Percentiles rank a stretch among this genome's conserved stretches.
These are phyloP conservation scores for Suhomyces anneliseae DNA, from an alignment of 1,139 yeast genomes.

Conservation along the genomic window DNA sequence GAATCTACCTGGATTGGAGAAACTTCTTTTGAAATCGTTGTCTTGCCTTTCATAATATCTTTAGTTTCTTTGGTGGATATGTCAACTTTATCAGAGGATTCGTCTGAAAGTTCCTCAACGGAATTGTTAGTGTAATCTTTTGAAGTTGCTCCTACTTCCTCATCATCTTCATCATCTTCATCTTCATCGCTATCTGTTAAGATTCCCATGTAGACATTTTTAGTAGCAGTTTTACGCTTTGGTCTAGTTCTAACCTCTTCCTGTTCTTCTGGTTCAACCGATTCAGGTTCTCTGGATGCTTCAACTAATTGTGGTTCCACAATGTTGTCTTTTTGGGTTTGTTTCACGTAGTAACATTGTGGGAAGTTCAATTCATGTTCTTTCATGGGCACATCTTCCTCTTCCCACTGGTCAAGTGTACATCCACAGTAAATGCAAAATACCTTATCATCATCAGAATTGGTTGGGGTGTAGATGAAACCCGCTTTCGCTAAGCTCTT, in stretches of 20 bases:
- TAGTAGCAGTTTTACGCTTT: conserved; percentile 1
- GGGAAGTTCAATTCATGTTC: conserved; percentile 51
- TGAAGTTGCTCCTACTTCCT: too few species aligned
- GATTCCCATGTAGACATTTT: conserved; percentile 8
- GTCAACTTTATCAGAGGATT: too few species aligned
- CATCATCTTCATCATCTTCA: not conserved
- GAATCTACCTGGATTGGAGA: too few species aligned
- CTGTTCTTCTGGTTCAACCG: not conserved
- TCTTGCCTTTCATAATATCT: too few species aligned
- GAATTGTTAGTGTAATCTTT: too few species aligned
- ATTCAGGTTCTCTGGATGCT: not conserved
- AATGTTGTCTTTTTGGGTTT: not conserved
- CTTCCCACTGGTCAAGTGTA: conserved; percentile 72
- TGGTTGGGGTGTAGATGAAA: conserved; percentile 48
- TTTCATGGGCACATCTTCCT: conserved; percentile 58
- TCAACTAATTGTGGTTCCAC: not conserved
- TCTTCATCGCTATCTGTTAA: conserved; percentile 9
- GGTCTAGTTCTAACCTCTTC: not conserved
- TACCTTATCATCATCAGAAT: conserved; percentile 58
- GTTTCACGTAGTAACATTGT: conserved; percentile 46
- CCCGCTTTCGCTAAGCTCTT: conserved; percentile 51
- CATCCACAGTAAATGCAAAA: conserved; percentile 71
- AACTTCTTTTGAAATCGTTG: too few species aligned
- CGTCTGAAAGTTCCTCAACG: too few species aligned
- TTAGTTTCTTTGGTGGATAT: too few species aligned